Base-by-base conservation (phyloP, 2,329 filamentous ascomycete genomes). In the Aspergillus fijiensis region DNA sequence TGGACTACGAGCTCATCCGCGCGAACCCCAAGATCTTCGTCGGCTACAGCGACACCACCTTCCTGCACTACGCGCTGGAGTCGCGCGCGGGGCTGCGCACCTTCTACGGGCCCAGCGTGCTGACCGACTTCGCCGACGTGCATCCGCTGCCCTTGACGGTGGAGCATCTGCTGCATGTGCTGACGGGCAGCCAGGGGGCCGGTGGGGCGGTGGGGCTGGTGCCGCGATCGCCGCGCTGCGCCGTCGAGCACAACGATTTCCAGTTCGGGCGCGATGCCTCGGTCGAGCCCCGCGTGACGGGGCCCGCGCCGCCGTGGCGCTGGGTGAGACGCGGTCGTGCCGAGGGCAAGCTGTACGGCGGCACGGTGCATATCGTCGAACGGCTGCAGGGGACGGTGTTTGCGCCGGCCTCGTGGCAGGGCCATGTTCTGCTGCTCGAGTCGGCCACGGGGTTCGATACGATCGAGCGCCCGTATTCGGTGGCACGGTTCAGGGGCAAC, bases 291-390 rank as follows among this genome's bases (percentile, higher is more conserved):
- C 39, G 52, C 0, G 42, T 19, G 5, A 25, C 27, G n/a, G 14
- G 1, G 7, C 9, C 5, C 4, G 11, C 52, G 7, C 52, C 52
- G 16, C 7, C 52, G 6, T 55, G 52, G 52, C 42, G 52, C 3
- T 55, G 52, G 52, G 23, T 55, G 10, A 10, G 25, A 3, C 2
- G 1, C 4, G 27, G 52, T 3, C 16, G 10, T 19, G 62, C 60
- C 9, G 80, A 33, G 65, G 66, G 3, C 74, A 76, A 0, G 71
- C 77, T 65, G 77, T 79, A 78, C 58, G 67, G 5, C 72, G 76
- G 5, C 65, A 74, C 14, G 7, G 55, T 57, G 14, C 14, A 21
- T 27, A 29, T 49, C n/a, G 48, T 57, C 3, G 55, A 51, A 4
- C 55, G 55, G 10, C 49, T 57, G 19, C 55, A 51, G 31, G 55